phyloP scores from a whole-genome alignment of 345 rosid genomes.

The Psidium friedrichsthalianum region DNA sequence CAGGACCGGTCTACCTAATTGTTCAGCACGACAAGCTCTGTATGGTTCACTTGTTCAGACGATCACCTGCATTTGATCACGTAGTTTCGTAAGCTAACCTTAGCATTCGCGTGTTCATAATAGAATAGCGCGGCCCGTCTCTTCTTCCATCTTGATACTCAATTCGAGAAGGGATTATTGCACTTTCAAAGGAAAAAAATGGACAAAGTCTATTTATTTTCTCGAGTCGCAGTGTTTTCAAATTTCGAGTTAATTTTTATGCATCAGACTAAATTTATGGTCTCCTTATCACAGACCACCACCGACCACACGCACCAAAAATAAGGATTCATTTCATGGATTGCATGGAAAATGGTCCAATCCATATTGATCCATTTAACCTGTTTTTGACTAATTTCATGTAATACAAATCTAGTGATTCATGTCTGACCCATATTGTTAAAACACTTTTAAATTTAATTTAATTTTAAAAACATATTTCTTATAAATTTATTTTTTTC shows the following conservation, averaged over 20 bases:
- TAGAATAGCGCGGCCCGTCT: neutral
- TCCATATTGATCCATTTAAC: too few relatives aligned
- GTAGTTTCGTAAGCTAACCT: neutral
- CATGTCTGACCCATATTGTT: too few relatives aligned
- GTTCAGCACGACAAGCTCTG: neutral
- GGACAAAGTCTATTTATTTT: neutral
- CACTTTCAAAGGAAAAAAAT: neutral
- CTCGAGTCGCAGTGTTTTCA: neutral
- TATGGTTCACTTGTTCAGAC: too few relatives aligned
- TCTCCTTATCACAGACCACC: fast-evolving
- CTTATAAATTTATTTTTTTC: too few relatives aligned
- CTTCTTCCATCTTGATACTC: neutral
- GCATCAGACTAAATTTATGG: neutral
- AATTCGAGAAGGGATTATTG: neutral
- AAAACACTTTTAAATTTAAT: too few relatives aligned
- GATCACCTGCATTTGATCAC: neutral
- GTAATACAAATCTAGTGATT: too few relatives aligned
- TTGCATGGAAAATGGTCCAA: too few relatives aligned
- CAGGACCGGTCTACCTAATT: neutral
- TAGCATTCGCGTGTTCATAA: neutral
- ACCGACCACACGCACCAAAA: too few relatives aligned
- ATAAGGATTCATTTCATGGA: too few relatives aligned
- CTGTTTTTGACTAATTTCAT: too few relatives aligned
- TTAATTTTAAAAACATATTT: too few relatives aligned
- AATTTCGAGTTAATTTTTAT: neutral